A percentile compares a stretch with the other conserved stretches of the same genome.
phyloP scores from a whole-genome alignment of 2,329 filamentous ascomycete species.

The Colletotrichum viniferum region DNA sequence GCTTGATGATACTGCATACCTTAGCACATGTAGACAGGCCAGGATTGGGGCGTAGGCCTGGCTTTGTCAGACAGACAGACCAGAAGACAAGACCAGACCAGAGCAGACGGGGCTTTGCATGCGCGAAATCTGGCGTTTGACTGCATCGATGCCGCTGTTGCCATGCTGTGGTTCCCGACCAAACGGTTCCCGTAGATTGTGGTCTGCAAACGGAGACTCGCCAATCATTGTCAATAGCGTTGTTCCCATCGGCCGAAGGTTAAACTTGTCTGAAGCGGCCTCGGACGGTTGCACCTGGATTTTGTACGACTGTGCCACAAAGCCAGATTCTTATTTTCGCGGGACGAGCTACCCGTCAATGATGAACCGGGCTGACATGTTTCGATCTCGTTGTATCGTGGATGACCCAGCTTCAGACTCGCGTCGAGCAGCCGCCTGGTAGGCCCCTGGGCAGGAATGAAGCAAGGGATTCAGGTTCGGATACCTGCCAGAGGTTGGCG shows the following conservation, averaged over 20 bases:
- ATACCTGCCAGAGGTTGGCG: neutral
- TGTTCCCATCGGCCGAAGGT: slow-evolving; percentile 17
- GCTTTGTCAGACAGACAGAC: slow-evolving; percentile 1
- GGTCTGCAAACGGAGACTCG: slow-evolving; percentile 22
- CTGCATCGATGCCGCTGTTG: slow-evolving; percentile 26
- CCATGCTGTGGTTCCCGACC: slow-evolving; percentile 24
- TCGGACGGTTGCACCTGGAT: slow-evolving; percentile 16
- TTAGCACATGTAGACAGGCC: neutral
- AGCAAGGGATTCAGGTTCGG: neutral
- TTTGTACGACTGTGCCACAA: slow-evolving; percentile 6
- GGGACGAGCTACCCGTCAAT: neutral
- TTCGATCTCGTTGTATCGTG: neutral
- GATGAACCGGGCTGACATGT: neutral
- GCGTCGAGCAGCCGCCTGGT: neutral
- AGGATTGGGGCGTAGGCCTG: neutral
- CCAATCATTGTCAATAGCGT: slow-evolving; percentile 21
- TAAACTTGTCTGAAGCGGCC: slow-evolving; percentile 20
- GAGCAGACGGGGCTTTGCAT: slow-evolving; percentile 13
- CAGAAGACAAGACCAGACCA: neutral
- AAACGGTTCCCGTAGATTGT: slow-evolving; percentile 21
- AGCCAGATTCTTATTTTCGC: slow-evolving; percentile 9
- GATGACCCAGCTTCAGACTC: neutral
- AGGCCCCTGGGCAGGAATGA: neutral
- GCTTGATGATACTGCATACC: neutral
- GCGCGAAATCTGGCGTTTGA: slow-evolving; percentile 29